Base-by-base conservation (phyloP, 2,329 filamentous ascomycete species). In the Didymella arachidicola region DNA sequence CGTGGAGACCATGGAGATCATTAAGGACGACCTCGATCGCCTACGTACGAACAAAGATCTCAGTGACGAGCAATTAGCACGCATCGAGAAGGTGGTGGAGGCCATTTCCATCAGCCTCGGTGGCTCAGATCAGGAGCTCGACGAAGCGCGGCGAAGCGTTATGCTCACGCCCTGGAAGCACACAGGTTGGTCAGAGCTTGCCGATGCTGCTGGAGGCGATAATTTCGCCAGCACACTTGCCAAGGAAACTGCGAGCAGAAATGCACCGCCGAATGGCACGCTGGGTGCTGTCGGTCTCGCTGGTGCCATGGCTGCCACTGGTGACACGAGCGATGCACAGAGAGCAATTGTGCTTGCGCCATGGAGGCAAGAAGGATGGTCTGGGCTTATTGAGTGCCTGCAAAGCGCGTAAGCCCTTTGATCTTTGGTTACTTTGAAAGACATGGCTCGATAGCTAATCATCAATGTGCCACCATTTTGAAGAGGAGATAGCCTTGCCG, bases 111-210 rank as follows among this genome's bases (percentile, higher is more conserved):
- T 84, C 4, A 77, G 90, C 6, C 79, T 83, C 32, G 71, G 62
- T 59, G 75, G 58, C 26, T 76, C 79, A 51, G 80, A 84, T 36
- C 78, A 83, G 48, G 81, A 85, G 42, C 72, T 87, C 34, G 80
- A 84, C 1, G 89, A 95, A 77, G 85, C 91, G 0, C 88, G 92
- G 70, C 86, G 83, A 16, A 89, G 92, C 53, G 86, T 97, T 18
- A 89, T 97, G 85, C 83, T 97, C 22, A 85, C 90, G 47, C 95
- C 95, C 0, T 83, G 89, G 57, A 84, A 93, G 57, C 87, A 93
- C 0, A 86, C 90, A 51, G 91, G 92, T 0, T 99, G 95, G 95
- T 84, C 86, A 41, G 83, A 89, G 49, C 81, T 98, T 25, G 87
- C 90, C 0, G 83, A 86, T 36, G 76, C 85, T 0, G 84, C 83